These are phyloP conservation scores for Xylaria sp. DNA, from an alignment of 495 filamentous ascomycete genomes.

Conservation along the genomic window DNA sequence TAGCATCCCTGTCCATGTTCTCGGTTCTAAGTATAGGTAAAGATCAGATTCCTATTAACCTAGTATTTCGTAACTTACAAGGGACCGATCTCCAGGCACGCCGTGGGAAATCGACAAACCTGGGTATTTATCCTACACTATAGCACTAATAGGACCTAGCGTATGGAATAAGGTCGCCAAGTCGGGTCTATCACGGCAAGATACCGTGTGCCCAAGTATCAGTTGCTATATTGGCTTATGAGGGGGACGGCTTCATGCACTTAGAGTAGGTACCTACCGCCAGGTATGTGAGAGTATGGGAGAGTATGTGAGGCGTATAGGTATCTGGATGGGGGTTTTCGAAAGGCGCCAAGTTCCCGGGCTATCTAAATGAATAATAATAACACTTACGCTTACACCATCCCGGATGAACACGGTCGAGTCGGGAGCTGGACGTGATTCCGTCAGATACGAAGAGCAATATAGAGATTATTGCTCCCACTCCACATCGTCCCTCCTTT, in stretches of 20 bases:
- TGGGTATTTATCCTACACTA: slow-evolving; percentile 4
- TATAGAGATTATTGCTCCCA: slow-evolving; percentile 25
- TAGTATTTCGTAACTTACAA: background rate
- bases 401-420: background rate
- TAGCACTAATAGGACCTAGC: too few species aligned
- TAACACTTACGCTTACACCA: slow-evolving; percentile 1
- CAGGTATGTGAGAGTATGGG: background rate
- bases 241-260: slow-evolving; percentile 7
- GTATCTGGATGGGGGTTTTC: background rate
- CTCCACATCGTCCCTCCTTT: slow-evolving; percentile 21
- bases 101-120: background rate
- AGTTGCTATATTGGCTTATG: slow-evolving; percentile 7
- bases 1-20: slow-evolving; percentile 24
- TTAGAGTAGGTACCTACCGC: background rate
- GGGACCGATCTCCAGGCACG: background rate
- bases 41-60: slow-evolving; percentile 8
- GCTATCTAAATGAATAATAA: slow-evolving; percentile 20
- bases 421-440: slow-evolving; percentile 7
- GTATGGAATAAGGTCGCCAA: background rate
- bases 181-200: slow-evolving; percentile 19
- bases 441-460: slow-evolving; percentile 29
- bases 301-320: background rate
- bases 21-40: background rate
- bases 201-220: background rate
- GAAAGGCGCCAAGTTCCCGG: background rate